Percentiles rank a stretch among this genome's conserved stretches.
Conservation (phyloP, 78 protist species). For the Dictyostelium capitatum region DNA sequence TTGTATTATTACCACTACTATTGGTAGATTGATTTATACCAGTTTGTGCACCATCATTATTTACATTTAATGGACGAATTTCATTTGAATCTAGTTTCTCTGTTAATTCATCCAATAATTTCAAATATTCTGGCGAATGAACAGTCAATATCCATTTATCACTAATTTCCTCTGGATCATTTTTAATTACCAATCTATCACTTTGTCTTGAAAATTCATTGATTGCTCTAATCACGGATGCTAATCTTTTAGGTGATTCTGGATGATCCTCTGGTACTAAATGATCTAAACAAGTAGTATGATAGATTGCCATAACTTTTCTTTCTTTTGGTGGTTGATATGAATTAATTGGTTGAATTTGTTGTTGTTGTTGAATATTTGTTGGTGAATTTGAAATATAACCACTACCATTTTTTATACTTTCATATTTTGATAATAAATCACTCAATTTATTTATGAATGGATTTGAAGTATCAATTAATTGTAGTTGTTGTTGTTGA, state of each 20-base stretch:
- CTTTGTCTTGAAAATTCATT: constrained; percentile 35
- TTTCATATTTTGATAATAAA: constrained; percentile 42
- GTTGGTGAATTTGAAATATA: background rate
- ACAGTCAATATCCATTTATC: constrained; percentile 75
- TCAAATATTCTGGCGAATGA: constrained; percentile 74
- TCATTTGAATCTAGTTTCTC: constrained; percentile 40
- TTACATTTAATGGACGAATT: constrained; percentile 50
- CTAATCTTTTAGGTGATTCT: constrained; percentile 58
- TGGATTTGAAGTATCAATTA: constrained; percentile 44
- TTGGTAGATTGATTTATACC: constrained; percentile 7
- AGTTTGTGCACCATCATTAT: constrained; percentile 40
- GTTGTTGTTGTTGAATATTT: background rate
- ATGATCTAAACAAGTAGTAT: constrained; percentile 55
- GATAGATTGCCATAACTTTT: constrained; percentile 55
- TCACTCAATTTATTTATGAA: constrained; percentile 1
- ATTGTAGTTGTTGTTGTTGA: background rate
- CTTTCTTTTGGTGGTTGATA: constrained; percentile 35
- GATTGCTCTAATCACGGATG: constrained; percentile 52
- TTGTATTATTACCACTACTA: background rate
- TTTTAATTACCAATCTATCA: constrained; percentile 34
- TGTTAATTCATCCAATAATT: constrained; percentile 55
- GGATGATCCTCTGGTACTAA: constrained; percentile 76
- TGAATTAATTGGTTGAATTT: background rate
- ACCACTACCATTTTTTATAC: background rate
- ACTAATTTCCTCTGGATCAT: constrained; percentile 63